Percentiles rank a stretch among this genome's conserved stretches.
Evolutionary conservation across 805 yeast species (phyloP).

Genomic region (Starmera pachycereana): DNA sequence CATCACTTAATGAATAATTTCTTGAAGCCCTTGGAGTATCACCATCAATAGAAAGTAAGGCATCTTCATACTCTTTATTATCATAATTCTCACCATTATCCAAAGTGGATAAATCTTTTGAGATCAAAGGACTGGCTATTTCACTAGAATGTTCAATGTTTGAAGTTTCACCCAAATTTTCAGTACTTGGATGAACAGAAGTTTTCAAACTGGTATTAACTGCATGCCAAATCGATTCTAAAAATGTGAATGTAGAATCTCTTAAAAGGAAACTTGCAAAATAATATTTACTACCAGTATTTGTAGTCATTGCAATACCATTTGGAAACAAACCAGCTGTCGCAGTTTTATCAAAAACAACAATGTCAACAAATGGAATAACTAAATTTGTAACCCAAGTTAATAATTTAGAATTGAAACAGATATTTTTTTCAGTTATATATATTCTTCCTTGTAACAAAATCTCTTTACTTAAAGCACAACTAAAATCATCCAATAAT

Average conservation of each 20-base stretch:
- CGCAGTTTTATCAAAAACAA: slow-evolving; percentile 63
- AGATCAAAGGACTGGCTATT: slow-evolving; percentile 6
- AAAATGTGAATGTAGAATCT: slow-evolving; percentile 62
- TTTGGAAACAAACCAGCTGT: slow-evolving; percentile 90
- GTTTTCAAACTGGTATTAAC: neutral
- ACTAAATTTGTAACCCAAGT: slow-evolving; percentile 87
- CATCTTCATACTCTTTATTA: slow-evolving; percentile 21
- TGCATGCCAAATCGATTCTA: slow-evolving; percentile 22
- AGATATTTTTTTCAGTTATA: slow-evolving; percentile 64
- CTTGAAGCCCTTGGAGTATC: slow-evolving; percentile 15
- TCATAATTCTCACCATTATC: slow-evolving; percentile 7
- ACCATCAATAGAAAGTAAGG: slow-evolving; percentile 36
- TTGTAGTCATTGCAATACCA: slow-evolving; percentile 44
- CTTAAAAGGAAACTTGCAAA: slow-evolving; percentile 85
- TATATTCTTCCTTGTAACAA: slow-evolving; percentile 81
- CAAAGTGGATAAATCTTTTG: slow-evolving; percentile 9
- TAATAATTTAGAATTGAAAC: slow-evolving; percentile 78
- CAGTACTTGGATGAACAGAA: neutral
- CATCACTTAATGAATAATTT: slow-evolving; percentile 12
- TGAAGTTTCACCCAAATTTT: neutral
- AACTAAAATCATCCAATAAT: slow-evolving; percentile 76
- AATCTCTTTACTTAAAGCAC: slow-evolving; percentile 84
- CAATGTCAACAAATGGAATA: slow-evolving; percentile 61
- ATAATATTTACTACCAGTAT: slow-evolving; percentile 43
- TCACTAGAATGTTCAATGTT: too few species aligned